Evolutionary conservation across 1,284 basidiomycete species (phyloP).

Genomic region (Boletus austroedulis): DNA sequence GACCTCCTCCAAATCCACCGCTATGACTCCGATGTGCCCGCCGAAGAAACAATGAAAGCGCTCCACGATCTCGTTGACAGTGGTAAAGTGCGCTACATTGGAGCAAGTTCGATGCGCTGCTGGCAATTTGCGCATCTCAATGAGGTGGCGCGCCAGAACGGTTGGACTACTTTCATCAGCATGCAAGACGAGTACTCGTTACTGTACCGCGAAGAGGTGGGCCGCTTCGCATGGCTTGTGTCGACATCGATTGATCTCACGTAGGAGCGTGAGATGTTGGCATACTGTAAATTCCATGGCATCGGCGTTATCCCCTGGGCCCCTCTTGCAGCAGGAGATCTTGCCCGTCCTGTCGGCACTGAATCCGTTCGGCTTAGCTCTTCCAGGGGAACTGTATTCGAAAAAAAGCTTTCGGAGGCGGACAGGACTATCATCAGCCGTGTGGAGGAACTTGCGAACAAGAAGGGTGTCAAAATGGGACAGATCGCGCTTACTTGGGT

Average conservation of each 20-base stretch:
- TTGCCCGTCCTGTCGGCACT: conserved; percentile 40
- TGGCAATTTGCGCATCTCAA: conserved; percentile 46
- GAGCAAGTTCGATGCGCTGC: conserved; percentile 43
- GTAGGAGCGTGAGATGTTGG: conserved; percentile 48
- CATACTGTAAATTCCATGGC: conserved; percentile 46
- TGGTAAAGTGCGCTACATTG: conserved; percentile 46
- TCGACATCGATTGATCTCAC: not conserved
- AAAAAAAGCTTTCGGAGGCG: conserved; percentile 27
- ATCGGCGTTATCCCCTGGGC: conserved; percentile 47
- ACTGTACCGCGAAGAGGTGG: conserved; percentile 43
- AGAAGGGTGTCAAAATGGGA: conserved; percentile 39
- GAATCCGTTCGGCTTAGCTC: conserved; percentile 26
- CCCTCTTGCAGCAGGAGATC: conserved; percentile 39
- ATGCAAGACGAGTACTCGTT: conserved; percentile 44
- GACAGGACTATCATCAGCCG: conserved; percentile 41
- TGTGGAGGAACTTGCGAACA: conserved; percentile 41
- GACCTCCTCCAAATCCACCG: conserved; percentile 47
- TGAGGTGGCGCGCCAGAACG: conserved; percentile 37
- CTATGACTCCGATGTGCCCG: conserved; percentile 36
- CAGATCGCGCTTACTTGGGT: conserved; percentile 40
- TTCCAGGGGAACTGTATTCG: conserved; percentile 30
- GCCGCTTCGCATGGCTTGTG: not conserved
- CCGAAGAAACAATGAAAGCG: conserved; percentile 46
- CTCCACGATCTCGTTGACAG: conserved; percentile 43
- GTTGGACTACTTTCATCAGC: conserved; percentile 41